phyloP scores from a whole-genome alignment of 139 green algal genomes.

The Picochlorum sp. region DNA sequence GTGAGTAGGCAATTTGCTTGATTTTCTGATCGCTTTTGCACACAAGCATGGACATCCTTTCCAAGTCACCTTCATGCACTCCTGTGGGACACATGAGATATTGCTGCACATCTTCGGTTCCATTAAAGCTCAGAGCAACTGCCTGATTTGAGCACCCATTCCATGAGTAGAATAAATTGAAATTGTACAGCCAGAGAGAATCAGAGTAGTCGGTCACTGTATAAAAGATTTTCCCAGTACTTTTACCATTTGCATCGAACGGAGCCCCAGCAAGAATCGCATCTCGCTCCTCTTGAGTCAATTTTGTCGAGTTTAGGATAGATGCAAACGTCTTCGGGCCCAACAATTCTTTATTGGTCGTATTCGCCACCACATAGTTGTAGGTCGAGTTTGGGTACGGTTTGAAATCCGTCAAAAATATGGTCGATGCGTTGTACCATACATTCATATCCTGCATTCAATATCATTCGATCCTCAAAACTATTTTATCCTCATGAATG shows the following conservation, averaged over 20 bases:
- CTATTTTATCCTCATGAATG: neutral
- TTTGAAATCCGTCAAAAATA: slow-evolving; percentile 2
- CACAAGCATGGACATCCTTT: slow-evolving; percentile 19
- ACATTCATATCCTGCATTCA: slow-evolving; percentile 2
- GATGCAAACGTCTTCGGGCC: slow-evolving; percentile 1
- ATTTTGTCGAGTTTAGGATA: slow-evolving; percentile 8
- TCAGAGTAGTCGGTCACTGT: neutral
- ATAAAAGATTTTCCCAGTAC: slow-evolving; percentile 5
- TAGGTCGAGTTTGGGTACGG: slow-evolving; percentile 1
- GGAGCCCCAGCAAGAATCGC: slow-evolving; percentile 6
- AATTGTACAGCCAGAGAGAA: slow-evolving; percentile 12
- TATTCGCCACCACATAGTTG: neutral
- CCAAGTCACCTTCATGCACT: slow-evolving; percentile 26
- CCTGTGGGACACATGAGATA: slow-evolving; percentile 21
- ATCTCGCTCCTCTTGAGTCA: slow-evolving; percentile 3
- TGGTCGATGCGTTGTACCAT: slow-evolving; percentile 5
- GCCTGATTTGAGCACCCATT: slow-evolving; percentile 22
- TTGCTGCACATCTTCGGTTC: neutral
- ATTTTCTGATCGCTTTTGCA: slow-evolving; percentile 13
- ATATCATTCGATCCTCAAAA: neutral
- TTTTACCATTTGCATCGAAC: slow-evolving; percentile 1
- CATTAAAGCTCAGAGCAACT: slow-evolving; percentile 11
- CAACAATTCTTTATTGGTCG: neutral
- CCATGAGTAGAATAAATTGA: slow-evolving; percentile 20
- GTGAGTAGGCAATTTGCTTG: slow-evolving; percentile 14